Evolutionary conservation across 2,329 filamentous ascomycete species (phyloP), one percentile per base, ranked within the genome.

Genomic region (Arthrobotrys conoides): DNA sequence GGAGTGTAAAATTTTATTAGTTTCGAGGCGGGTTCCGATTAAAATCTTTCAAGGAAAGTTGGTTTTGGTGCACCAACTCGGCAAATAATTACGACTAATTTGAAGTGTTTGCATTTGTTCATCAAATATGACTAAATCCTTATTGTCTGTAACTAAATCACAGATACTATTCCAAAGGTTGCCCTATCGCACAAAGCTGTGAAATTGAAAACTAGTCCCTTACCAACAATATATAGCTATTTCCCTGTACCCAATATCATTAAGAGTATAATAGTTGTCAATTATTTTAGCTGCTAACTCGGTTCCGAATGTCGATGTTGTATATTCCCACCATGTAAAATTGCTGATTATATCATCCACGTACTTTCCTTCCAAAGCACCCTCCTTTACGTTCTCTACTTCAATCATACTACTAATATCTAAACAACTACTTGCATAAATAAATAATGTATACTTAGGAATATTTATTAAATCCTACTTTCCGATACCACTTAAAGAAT

Each of bases 81-180:
- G 44, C 1, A 30, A 10, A 14, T 12, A n/a, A 14, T 49, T 16
- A 18, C n/a, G 27, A 5, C 10, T 66, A 20, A 66, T 36, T 22
- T 24, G 30, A 20, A 66, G 46, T 14, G 14, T 51, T 36, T 22
- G 22, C 38, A 66, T 49, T 10, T 66, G 24, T 33, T 51, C 46
- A 51, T 66, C 46, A 6, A 38, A 41, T 18, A 14, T 30, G 9
- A 59, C 16, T 14, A 38, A 3, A 16, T 38, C 16, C 2, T 36
- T 51, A 33, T 36, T n/a, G 16, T 16, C 14, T 2, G 9, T 51
- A 20, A 36, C n/a, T 16, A 51, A 2, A 10, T 66, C 30, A 6
- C 24, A 16, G 5, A 66, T 20, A 18, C 20, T 24, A 16, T 16
- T 14, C 61, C 61, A 66, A 16, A 66, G 44, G 24, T 66, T 22